A percentile compares a stretch with the other conserved stretches of the same genome.
phyloP scores from a whole-genome alignment of 2,329 filamentous ascomycete genomes.

The Parascedosporium putredinis region DNA sequence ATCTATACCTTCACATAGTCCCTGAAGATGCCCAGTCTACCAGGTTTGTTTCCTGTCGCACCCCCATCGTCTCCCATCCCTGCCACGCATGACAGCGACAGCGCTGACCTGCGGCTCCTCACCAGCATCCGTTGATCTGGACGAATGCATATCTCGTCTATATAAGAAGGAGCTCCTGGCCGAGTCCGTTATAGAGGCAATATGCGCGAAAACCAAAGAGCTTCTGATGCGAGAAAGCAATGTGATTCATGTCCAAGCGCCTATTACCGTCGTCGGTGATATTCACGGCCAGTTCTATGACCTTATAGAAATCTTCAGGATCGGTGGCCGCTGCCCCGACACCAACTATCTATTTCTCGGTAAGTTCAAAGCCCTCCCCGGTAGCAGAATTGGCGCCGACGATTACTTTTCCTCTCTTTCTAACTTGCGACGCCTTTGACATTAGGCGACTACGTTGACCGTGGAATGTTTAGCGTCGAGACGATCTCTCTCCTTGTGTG shows the following conservation, averaged over 20 bases:
- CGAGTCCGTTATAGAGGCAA: constrained; percentile 95
- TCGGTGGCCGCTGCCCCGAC: constrained; percentile 92
- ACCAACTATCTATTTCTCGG: constrained; percentile 98
- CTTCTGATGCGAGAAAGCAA: constrained; percentile 99
- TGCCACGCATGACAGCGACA: neutral
- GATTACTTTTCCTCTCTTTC: no score
- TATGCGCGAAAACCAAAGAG: constrained; percentile 99
- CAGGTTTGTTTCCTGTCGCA: constrained; percentile 31
- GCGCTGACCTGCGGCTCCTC: no score
- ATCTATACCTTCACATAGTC: neutral
- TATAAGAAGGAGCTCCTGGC: constrained; percentile 96
- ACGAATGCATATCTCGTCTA: constrained; percentile 93
- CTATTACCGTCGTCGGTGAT: constrained; percentile 94
- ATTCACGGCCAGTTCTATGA: constrained; percentile 99
- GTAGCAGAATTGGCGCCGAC: no score
- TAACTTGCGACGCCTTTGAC: neutral
- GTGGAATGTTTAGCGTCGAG: constrained; percentile 96
- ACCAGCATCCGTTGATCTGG: constrained; percentile 86
- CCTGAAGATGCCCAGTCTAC: constrained; percentile 44
- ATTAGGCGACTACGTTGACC: constrained; percentile 90
- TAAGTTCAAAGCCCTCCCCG: no score
- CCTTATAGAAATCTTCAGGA: constrained; percentile 97
- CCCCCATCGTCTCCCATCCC: constrained; percentile 3
- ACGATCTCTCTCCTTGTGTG: constrained; percentile 97
- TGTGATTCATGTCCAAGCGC: constrained; percentile 91